Base-by-base conservation (phyloP, 1,284 basidiomycete genomes). In the Amylostereum chailletii region DNA sequence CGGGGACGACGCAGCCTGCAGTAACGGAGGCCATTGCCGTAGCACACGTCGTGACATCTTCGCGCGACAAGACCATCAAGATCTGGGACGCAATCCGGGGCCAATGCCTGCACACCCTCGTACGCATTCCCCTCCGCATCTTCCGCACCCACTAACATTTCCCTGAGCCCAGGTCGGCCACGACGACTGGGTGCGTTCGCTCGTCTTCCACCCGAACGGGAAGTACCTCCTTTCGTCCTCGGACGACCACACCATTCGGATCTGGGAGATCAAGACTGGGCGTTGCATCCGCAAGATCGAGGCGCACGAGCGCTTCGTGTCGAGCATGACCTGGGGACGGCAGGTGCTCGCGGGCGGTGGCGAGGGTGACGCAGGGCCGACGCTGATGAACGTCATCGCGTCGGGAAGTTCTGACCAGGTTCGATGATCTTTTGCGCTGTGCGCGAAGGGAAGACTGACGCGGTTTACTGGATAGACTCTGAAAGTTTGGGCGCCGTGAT, bases 241-340 rank as follows among this genome's bases (percentile, higher is more conserved):
- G 1, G 86, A 90, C 65, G 87, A 90, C 69, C 81, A 85, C 65
- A 83, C 84, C 4, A 75, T 89, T 55, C 78, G 83, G 41, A 71
- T 88, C 0, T 90, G 86, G 87, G 87, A 90, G 55, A 69, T 90
- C 33, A 66, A 71, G 36, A 79, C 78, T 2, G 80, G 85, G 8
- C 74, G 86, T 36, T 82, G 83, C 56, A 68, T 72, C 46, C 83
- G 81, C 63, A 83, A 78, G 19, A 69, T 89, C 31, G 83, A 88
- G 47, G 83, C 84, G 2, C 86, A 88, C 60, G 71, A 71, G 2
- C 82, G 83, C 58, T 89, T 90, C 59, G 79, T 86, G 10, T 76
- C 78, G 29, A 79, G 72, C 34, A 70, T 86, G 59, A 68, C 77
- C 0, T 87, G 83, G 84, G 83, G 82, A 0, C 65, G 81, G 26